Conservation (phyloP, 257 asterid genomes). For the Thymus quinquecostatus region DNA sequence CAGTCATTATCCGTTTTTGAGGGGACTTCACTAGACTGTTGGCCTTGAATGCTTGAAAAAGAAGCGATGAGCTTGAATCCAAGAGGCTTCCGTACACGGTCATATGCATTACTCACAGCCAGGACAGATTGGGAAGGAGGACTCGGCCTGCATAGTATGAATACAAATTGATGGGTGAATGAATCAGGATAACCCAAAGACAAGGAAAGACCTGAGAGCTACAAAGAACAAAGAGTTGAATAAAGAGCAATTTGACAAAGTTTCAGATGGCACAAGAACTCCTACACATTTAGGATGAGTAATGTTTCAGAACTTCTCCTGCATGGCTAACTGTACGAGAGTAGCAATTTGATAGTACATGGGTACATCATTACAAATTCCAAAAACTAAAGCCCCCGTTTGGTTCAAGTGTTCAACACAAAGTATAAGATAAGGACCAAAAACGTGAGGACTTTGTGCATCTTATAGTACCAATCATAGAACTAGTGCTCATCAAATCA, state of each 20-base stretch:
- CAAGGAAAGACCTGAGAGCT: conserved; percentile 24
- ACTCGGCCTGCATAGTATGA: conserved; percentile 70
- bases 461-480: not conserved
- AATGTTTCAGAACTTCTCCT: not conserved
- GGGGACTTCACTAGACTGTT: conserved; percentile 43
- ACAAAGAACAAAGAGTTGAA: not conserved
- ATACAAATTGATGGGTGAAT: conserved; percentile 32
- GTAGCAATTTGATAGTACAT: conserved; percentile 14
- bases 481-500: not conserved
- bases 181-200: conserved; percentile 26
- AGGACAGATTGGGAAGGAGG: conserved; percentile 97
- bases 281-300: not conserved
- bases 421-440: conserved; percentile 2
- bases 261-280: conserved; percentile 15
- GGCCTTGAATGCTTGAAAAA: conserved; percentile 62
- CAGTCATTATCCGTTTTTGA: conserved; percentile 56
- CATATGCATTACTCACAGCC: conserved; percentile 85
- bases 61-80: conserved; percentile 76
- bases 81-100: conserved; percentile 90
- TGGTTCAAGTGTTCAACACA: conserved; percentile 10
- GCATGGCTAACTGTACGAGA: conserved; percentile 4
- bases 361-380: conserved; percentile 15
- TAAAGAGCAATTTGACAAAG: conserved; percentile 16
- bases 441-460: conserved; percentile 10
- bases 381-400: conserved; percentile 17